Percentiles rank a stretch among this genome's conserved stretches.
Conservation (phyloP, 2,329 filamentous ascomycete species). For the Akanthomyces dipterigenus region DNA sequence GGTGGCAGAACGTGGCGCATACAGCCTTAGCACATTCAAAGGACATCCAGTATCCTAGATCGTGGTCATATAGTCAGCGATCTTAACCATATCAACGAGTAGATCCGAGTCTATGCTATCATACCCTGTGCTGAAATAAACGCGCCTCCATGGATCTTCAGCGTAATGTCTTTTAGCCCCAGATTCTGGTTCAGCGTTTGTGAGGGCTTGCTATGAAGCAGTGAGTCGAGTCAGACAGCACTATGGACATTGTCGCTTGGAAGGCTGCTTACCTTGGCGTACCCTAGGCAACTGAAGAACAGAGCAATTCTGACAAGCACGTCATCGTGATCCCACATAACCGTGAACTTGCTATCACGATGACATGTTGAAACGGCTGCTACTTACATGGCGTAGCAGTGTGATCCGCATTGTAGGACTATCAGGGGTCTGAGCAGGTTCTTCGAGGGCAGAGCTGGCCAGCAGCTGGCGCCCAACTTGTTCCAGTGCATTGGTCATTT, state of each 20-base stretch:
- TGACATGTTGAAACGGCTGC: too few species aligned
- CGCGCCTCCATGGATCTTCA: conserved; percentile 90
- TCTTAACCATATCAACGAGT: not conserved
- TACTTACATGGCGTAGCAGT: too few species aligned
- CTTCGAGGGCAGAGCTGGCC: too few species aligned
- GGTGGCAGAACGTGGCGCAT: conserved; percentile 81
- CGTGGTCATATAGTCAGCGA: not conserved
- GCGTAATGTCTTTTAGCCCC: conserved; percentile 80
- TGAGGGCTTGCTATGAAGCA: conserved; percentile 69
- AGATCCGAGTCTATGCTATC: conserved; percentile 17
- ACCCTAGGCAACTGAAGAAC: conserved; percentile 85
- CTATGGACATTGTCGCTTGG: conserved; percentile 4
- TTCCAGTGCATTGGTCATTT: too few species aligned
- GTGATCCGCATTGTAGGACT: too few species aligned
- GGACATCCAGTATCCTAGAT: conserved; percentile 90
- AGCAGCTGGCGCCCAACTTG: too few species aligned
- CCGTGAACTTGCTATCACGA: conserved; percentile 44
- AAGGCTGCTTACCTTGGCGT: conserved; percentile 63
- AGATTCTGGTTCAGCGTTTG: conserved; percentile 74
- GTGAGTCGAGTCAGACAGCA: not conserved
- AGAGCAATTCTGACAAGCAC: conserved; percentile 90
- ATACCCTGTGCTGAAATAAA: conserved; percentile 81
- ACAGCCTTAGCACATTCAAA: conserved; percentile 79
- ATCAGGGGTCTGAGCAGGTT: too few species aligned
- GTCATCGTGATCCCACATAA: conserved; percentile 97